Evolutionary conservation across 2,329 filamentous ascomycete species (phyloP).

Genomic region (Pseudogymnoascus sp.): DNA sequence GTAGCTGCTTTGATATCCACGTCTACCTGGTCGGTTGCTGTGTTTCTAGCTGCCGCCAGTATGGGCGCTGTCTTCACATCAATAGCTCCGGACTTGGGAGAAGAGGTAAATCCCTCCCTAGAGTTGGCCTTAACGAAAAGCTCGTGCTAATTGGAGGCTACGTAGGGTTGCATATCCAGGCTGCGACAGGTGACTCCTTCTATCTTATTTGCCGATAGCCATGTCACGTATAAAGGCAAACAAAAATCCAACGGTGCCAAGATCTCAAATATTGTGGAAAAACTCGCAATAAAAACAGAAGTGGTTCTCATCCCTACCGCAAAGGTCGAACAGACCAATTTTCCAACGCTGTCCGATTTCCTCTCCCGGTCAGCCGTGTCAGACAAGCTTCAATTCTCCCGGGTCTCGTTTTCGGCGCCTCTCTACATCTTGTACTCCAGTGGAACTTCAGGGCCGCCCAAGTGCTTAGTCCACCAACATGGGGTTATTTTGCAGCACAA

Average conservation of each 20-base stretch:
- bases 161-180: slow-evolving; percentile 8
- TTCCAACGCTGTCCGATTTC: slow-evolving; percentile 3
- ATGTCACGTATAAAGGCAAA: slow-evolving; percentile 9
- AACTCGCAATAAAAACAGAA: background rate
- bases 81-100: background rate
- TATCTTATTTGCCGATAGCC: slow-evolving; percentile 10
- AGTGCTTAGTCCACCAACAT: slow-evolving; percentile 31
- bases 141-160: background rate
- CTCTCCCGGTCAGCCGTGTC: background rate
- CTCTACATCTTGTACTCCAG: slow-evolving; percentile 10
- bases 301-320: slow-evolving; percentile 1
- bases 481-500: slow-evolving; percentile 35
- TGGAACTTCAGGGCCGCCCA: slow-evolving; percentile 9
- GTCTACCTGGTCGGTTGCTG: background rate
- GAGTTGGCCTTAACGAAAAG: background rate
- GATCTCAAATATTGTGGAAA: background rate
- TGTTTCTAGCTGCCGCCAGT: background rate
- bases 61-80: slow-evolving; percentile 4
- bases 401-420: slow-evolving; percentile 7
- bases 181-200: slow-evolving; percentile 7
- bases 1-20: slow-evolving; percentile 4
- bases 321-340: background rate
- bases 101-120: background rate
- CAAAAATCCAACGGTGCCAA: slow-evolving; percentile 7
- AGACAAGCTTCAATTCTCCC: slow-evolving; percentile 4